phyloP scores from a whole-genome alignment of 441 rosid genomes.

The Populus hybrid region DNA sequence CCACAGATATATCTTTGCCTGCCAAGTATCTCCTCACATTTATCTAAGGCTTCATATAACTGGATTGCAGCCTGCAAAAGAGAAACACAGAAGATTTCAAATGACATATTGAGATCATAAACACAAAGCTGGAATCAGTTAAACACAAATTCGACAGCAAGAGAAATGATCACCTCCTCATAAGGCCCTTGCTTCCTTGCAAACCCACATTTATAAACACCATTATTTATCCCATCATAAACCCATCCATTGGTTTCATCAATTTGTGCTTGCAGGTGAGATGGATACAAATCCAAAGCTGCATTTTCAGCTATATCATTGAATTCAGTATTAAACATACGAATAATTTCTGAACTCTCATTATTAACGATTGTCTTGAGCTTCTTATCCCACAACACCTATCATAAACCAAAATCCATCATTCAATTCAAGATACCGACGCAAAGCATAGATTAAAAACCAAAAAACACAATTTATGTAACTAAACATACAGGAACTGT shows the following conservation, averaged over 20 bases:
- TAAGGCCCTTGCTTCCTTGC: constrained; percentile 80
- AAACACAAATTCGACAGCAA: neutral
- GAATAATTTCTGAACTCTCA: constrained; percentile 77
- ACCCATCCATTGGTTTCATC: constrained; percentile 76
- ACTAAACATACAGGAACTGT: constrained; percentile 77
- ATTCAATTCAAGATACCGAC: constrained; percentile 2
- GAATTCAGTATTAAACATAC: constrained; percentile 80
- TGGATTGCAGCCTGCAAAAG: constrained; percentile 57
- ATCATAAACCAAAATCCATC: constrained; percentile 13
- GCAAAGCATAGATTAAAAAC: constrained; percentile 2
- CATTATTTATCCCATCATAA: constrained; percentile 64
- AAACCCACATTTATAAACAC: constrained; percentile 89
- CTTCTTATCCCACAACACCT: constrained; percentile 96
- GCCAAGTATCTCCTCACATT: constrained; percentile 69
- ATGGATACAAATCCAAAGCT: constrained; percentile 68
- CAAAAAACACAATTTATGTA: neutral
- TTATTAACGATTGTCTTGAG: constrained; percentile 77
- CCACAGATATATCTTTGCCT: constrained; percentile 77
- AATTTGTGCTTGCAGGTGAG: constrained; percentile 44
- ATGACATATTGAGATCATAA: neutral
- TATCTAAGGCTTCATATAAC: constrained; percentile 70
- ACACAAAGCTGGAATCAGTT: neutral
- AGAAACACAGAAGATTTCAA: neutral
- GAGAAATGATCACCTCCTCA: constrained; percentile 57
- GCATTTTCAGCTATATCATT: constrained; percentile 70